Evolutionary conservation across 1,284 basidiomycete species (phyloP).

Genomic region (Puccinia triticina): DNA sequence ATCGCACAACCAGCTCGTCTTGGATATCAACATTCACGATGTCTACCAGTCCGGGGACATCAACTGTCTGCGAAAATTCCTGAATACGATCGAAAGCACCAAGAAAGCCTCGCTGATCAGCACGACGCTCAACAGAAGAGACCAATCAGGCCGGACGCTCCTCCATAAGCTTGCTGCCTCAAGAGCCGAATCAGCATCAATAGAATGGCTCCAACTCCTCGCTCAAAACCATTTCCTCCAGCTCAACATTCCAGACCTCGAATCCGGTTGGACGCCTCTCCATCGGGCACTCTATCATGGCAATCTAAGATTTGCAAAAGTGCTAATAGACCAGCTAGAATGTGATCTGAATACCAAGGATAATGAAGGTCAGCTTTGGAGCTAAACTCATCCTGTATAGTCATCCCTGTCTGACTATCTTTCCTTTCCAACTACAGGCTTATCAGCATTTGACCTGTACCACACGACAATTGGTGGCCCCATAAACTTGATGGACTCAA

Average conservation of each 20-base stretch:
- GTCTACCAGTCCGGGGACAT: conserved; percentile 29
- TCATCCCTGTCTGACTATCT: not conserved
- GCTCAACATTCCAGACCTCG: conserved; percentile 70
- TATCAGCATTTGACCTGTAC: conserved; percentile 91
- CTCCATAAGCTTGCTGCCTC: conserved; percentile 73
- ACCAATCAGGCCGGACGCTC: conserved; percentile 74
- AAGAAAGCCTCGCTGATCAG: conserved; percentile 48
- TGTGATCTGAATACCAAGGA: conserved; percentile 79
- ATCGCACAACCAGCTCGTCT: not conserved
- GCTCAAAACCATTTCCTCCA: conserved; percentile 67
- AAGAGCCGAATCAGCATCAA: conserved; percentile 65
- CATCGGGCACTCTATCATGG: conserved; percentile 87
- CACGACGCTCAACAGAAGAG: conserved; percentile 72
- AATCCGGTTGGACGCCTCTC: conserved; percentile 87
- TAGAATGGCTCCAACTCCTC: conserved; percentile 83
- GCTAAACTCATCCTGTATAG: not conserved
- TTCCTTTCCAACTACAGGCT: conserved; percentile 56
- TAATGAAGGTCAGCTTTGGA: conserved; percentile 67
- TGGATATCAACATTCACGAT: conserved; percentile 48
- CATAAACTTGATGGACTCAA: not conserved
- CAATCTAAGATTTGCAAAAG: conserved; percentile 75
- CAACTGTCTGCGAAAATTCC: conserved; percentile 27
- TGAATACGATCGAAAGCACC: not conserved
- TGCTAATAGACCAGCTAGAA: conserved; percentile 75
- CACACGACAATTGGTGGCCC: conserved; percentile 77